Base-by-base conservation (phyloP, 2,329 filamentous ascomycete species). In the Exophiala sideris region DNA sequence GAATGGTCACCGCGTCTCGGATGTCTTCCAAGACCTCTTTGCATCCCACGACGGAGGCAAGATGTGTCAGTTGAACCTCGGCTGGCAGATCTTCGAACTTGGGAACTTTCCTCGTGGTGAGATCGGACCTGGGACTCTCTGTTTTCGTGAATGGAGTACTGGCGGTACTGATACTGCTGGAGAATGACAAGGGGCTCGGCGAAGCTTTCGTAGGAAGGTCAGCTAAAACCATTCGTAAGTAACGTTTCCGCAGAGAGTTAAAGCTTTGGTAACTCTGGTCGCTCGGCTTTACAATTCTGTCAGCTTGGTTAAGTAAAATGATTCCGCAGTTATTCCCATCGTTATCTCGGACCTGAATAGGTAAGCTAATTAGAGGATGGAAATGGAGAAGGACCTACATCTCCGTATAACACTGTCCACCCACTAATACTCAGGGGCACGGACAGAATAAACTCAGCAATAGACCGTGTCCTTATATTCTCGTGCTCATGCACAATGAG, bases 11-110 rank as follows among this genome's bases (percentile, higher is more conserved):
- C 16, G 39, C 14, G 12, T 48, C 45, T 48, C 36, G 18, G 14
- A 48, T 38, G 32, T 48, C 45, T 33, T 48, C 18, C 14, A 38
- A 39, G 21, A 48, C 45, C 34, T 48, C 45, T 35, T 38, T 48
- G 11, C 18, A 38, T 20, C 45, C 34, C 12, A 48, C 24, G 12
- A 11, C n/a, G 32, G 45, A 48, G 45, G 45, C 34, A 48, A 48
- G 33, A 12, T n/a, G 39, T 8, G 38, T 38, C 11, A 48, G 24
- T 12, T 24, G 38, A 3, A 48, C 39, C 33, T 48, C 14, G 5
- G 45, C 20, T 48, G 18, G 18, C 34, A 14, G 18, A 33, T 47
- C 29, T 36, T 34, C 16, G 21, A 36, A 36, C 6, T 41, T 41
- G 14, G 39, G 39, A 18, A 18, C 21, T 18, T n/a, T 5, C 11